Evolutionary conservation across 306 rosid genomes (phyloP).

Genomic region (Ammopiptanthus mongolicus): DNA sequence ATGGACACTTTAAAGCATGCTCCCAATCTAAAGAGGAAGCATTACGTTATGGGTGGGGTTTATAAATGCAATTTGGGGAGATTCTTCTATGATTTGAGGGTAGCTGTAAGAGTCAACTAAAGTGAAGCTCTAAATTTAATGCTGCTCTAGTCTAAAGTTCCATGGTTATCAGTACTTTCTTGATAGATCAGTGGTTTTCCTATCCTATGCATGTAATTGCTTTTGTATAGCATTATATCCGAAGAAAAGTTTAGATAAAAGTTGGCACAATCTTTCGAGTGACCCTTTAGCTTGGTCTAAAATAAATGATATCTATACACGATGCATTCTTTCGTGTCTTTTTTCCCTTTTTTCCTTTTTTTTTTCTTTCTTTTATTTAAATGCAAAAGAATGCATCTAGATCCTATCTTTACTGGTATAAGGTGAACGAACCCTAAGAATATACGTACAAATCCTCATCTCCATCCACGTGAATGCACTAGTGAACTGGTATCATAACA

Average conservation of each 20-base stretch:
- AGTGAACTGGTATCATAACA: neutral
- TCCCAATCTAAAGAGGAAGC: slow-evolving; percentile 10
- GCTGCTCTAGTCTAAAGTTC: slow-evolving; percentile 37
- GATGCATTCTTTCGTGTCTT: slow-evolving; percentile 24
- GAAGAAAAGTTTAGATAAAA: slow-evolving; percentile 42
- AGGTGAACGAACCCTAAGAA: slow-evolving; percentile 25
- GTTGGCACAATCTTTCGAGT: slow-evolving; percentile 51
- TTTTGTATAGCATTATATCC: slow-evolving; percentile 25
- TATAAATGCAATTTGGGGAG: slow-evolving; percentile 10
- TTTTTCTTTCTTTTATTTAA: slow-evolving; percentile 1
- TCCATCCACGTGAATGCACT: slow-evolving; percentile 26
- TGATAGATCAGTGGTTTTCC: slow-evolving; percentile 17
- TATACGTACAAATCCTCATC: slow-evolving; percentile 20
- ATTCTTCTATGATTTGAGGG: slow-evolving; percentile 22
- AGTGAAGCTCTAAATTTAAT: slow-evolving; percentile 27
- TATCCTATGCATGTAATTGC: slow-evolving; percentile 23
- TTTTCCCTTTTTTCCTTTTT: neutral
- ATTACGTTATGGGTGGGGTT: slow-evolving; percentile 30
- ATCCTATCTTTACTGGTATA: slow-evolving; percentile 10
- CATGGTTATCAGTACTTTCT: slow-evolving; percentile 23
- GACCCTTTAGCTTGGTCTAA: slow-evolving; percentile 33
- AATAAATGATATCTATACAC: slow-evolving; percentile 15
- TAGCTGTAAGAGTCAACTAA: slow-evolving; percentile 25
- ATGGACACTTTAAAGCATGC: slow-evolving; percentile 10
- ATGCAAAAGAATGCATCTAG: slow-evolving; percentile 18